Evolutionary conservation across 352 stramenopile genomes (phyloP), one percentile per base, ranked within the genome.

Genomic region (Saprolegnia parasitica): DNA sequence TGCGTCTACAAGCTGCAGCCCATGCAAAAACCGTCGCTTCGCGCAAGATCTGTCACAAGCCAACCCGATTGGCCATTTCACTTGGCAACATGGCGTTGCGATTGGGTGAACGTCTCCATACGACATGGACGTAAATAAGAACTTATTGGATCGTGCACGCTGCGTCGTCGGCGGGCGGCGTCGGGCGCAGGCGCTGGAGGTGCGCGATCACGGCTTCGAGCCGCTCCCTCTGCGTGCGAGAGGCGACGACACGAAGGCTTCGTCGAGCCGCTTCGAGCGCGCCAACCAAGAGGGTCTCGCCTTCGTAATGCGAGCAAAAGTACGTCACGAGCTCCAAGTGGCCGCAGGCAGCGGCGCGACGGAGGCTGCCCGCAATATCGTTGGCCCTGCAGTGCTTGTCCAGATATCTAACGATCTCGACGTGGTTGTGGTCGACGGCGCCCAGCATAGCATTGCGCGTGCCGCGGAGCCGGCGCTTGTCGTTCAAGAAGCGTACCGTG

Each of bases 321-420:
- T 49, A 49, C 3, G 13, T 15, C 18, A 49, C 42, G 42, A 49
- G 11, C 42, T 49, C 42, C 18, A 49, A n/a, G 42, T 49, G 42
- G 42, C 42, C 42, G 42, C 42, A 49, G 42, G 13, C 13, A 11
- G 52, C 52, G 24, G 52, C 52, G 13, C 35, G 52, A n/a, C 35
- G 35, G 16, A 60, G 35, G 35, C 52, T 60, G 16, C 52, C 24
- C 35, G 52, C 24, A 24, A 60, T 60, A 9, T 60, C 52, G 35
- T 60, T 35, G 3, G 24, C 52, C 16, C 20, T 1, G 13, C 13
- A 60, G 20, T 60, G 24, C 20, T 60, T n/a, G 35, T 60, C 52
- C 52, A 60, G 35, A 24, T 60, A 60, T 9, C 20, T 16, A 15
- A 60, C 52, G 13, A 60, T 9, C 13, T 60, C 52, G 2, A 24